These are phyloP conservation scores for Saturnispora diversa DNA, from an alignment of 805 yeast genomes.

Conservation along the genomic window DNA sequence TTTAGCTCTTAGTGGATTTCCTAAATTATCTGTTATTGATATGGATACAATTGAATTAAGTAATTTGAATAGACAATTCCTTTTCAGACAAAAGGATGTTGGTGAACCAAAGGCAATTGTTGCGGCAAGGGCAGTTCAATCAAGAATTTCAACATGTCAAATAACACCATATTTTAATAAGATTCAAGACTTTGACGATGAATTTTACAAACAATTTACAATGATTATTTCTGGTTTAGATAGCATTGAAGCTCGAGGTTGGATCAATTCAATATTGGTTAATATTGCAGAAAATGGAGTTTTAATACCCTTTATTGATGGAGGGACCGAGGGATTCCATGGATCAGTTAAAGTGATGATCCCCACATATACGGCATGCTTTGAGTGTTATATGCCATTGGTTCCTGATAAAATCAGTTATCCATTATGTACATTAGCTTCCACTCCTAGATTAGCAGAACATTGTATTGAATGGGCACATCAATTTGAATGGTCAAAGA, in stretches of 20 bases:
- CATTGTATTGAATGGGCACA: constrained; percentile 92
- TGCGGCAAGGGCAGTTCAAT: constrained; percentile 50
- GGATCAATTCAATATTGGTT: constrained; percentile 71
- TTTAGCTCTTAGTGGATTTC: constrained; percentile 62
- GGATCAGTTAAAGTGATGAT: constrained; percentile 86
- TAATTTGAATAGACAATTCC: constrained; percentile 68
- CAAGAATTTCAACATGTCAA: constrained; percentile 28
- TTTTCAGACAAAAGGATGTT: constrained; percentile 53
- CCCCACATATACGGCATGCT: constrained; percentile 83
- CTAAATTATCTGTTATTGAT: constrained; percentile 58
- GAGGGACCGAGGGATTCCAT: constrained; percentile 91
- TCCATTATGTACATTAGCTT: constrained; percentile 91
- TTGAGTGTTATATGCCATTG: constrained; percentile 82
- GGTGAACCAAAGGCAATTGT: constrained; percentile 60
- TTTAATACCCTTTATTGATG: constrained; percentile 72
- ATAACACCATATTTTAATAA: constrained; percentile 54
- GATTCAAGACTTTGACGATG: constrained; percentile 54
- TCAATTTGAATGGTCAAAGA: constrained; percentile 62
- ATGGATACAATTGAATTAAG: constrained; percentile 80
- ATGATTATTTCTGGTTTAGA: constrained; percentile 84
- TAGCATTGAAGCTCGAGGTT: constrained; percentile 80
- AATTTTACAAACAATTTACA: constrained; percentile 59
- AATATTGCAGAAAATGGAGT: constrained; percentile 46
- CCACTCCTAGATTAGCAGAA: constrained; percentile 89
- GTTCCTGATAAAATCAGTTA: constrained; percentile 56